A percentile compares a stretch with the other conserved stretches of the same genome.
These are phyloP conservation scores for Candida montana DNA, from an alignment of 805 yeast genomes.

Conservation along the genomic window DNA sequence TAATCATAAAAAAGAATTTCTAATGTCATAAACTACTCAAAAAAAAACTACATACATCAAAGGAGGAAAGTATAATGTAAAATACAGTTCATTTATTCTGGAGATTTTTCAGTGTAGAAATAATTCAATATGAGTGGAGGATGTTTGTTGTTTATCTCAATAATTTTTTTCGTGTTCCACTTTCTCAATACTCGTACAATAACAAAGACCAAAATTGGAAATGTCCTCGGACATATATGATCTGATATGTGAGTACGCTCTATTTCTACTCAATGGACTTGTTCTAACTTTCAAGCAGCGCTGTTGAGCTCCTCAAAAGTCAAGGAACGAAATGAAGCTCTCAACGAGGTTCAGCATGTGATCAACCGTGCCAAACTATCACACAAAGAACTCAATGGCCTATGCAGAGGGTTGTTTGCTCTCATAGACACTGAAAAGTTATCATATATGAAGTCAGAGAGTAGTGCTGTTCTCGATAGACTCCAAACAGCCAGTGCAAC, in stretches of 20 bases:
- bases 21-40: constrained; percentile 24
- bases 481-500: constrained; percentile 29
- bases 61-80: constrained; percentile 22
- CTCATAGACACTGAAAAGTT: constrained; percentile 33
- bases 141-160: no score
- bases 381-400: constrained; percentile 19
- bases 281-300: no score
- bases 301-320: constrained; percentile 44
- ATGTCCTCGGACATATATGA: constrained; percentile 9
- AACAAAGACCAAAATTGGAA: background rate
- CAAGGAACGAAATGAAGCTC: constrained; percentile 50
- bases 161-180: no score
- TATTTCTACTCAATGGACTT: no score
- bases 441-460: constrained; percentile 20
- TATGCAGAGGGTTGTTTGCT: constrained; percentile 27
- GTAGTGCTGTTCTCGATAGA: constrained; percentile 27
- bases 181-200: no score
- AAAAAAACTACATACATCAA: constrained; percentile 19
- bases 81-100: constrained; percentile 14
- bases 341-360: constrained; percentile 33
- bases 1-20: constrained; percentile 18
- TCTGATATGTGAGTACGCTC: constrained; percentile 2
- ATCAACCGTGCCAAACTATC: constrained; percentile 19
- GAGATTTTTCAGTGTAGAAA: background rate
- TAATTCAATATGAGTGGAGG: background rate